Evolutionary conservation across 108 stramenopile genomes (phyloP), one percentile per base, ranked within the genome.

Genomic region (Hondaea fermentalgiana): DNA sequence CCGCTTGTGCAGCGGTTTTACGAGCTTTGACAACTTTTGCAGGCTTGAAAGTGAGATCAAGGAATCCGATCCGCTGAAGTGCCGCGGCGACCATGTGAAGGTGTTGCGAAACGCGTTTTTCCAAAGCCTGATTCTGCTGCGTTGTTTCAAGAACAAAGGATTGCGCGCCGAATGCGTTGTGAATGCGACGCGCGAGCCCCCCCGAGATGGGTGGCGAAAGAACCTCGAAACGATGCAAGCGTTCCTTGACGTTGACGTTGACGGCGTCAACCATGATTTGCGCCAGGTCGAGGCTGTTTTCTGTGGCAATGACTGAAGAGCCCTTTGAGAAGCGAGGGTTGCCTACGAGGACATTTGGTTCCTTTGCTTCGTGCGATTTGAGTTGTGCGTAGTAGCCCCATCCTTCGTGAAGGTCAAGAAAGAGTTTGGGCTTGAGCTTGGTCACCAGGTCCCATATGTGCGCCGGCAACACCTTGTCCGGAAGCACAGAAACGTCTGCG

Each of bases 381-480:
- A 83, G 76, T 45, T 83, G 76, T 2, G 76, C 76, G 76, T 83
- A 83, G 4, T 53, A 83, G 17, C 76, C 76, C 76, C 76, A 83
- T 53, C 76, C 76, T 53, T 83, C 76, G 51, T 83, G 76, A 47
- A 83, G 51, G 76, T 83, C 76, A 35, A 83, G 76, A 53, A 83
- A 83, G 51, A 83, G 45, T 35, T 53, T 47, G 6, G 76, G 76
- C 4, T 83, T 47, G 51, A 83, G 19, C 25, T 25, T 23, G n/a
- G 6, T 28, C 8, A 83, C 76, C 16, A 83, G 76, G 10, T 83
- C 51, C 76, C 76, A 83, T 8, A 83, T 83, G 25, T 12, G 49
- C 51, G n/a, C 25, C 49, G 76, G 49, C 0, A 83, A 23, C 1
- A 83, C 51, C 49, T 47, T 83, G 45, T 47, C 3, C 12, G 76